phyloP scores from a whole-genome alignment of 495 filamentous ascomycete genomes.

The Lineolata rhizophorae region DNA sequence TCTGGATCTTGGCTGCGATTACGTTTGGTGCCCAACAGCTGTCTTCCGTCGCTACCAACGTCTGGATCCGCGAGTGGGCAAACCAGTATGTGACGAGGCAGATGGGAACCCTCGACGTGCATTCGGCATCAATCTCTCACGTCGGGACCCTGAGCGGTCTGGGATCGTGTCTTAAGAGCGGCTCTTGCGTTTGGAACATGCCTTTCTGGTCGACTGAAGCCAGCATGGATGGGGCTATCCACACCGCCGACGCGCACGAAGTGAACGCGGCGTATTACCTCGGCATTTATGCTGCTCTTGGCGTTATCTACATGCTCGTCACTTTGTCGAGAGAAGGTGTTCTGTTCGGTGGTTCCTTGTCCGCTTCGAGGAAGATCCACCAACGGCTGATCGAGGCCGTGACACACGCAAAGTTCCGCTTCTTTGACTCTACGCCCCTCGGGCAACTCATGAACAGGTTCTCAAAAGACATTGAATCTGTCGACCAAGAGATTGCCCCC shows the following conservation, averaged over 20 bases:
- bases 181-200: slow-evolving; percentile 22
- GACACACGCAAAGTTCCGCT: slow-evolving; percentile 78
- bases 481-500: slow-evolving; percentile 91
- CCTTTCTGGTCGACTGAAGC: slow-evolving; percentile 2
- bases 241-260: slow-evolving; percentile 16
- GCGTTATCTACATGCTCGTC: slow-evolving; percentile 44
- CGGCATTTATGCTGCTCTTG: slow-evolving; percentile 58
- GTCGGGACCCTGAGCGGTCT: slow-evolving; percentile 12
- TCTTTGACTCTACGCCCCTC: slow-evolving; percentile 92
- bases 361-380: slow-evolving; percentile 74
- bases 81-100: slow-evolving; percentile 28
- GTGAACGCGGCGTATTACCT: slow-evolving; percentile 76
- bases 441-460: slow-evolving; percentile 98
- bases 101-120: slow-evolving; percentile 9
- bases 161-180: slow-evolving; percentile 17
- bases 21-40: slow-evolving; percentile 68
- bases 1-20: slow-evolving; percentile 53
- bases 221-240: background rate
- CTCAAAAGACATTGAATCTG: slow-evolving; percentile 85
- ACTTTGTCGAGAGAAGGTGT: slow-evolving; percentile 64
- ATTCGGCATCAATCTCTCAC: slow-evolving; percentile 14
- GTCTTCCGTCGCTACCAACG: slow-evolving; percentile 58
- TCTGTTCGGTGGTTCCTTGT: slow-evolving; percentile 80
- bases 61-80: slow-evolving; percentile 91
- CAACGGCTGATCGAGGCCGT: slow-evolving; percentile 54